Conservation (phyloP, 495 filamentous ascomycete species). For the Alectoria sarmentosa region DNA sequence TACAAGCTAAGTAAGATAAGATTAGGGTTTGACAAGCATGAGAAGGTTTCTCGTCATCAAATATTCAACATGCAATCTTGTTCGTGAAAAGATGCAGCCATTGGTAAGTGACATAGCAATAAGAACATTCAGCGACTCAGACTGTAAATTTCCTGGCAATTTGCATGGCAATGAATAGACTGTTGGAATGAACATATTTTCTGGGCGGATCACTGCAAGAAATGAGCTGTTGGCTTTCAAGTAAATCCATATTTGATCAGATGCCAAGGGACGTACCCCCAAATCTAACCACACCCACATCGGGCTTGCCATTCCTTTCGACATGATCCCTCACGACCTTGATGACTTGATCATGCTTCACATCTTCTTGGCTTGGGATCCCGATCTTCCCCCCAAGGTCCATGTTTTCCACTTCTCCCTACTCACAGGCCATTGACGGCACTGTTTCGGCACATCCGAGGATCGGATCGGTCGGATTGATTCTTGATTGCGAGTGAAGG, state of each 20-base stretch:
- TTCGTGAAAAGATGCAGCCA: too few species aligned
- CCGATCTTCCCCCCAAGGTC: too few species aligned
- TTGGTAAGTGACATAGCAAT: neutral
- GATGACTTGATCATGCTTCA: neutral
- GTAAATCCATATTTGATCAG: neutral
- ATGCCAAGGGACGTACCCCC: neutral
- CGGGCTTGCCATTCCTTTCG: neutral
- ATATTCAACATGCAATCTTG: too few species aligned
- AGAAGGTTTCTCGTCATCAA: too few species aligned
- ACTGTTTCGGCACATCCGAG: too few species aligned
- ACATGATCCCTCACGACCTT: neutral
- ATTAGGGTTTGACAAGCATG: conserved; percentile 1
- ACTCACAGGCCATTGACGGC: too few species aligned
- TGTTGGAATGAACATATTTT: neutral
- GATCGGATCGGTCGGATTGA: too few species aligned
- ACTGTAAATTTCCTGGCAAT: neutral
- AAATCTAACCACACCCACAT: neutral
- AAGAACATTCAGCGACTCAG: neutral
- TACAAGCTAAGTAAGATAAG: conserved; percentile 5
- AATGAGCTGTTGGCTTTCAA: neutral
- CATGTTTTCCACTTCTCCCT: too few species aligned
- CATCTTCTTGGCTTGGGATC: too few species aligned
- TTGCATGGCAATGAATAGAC: neutral
- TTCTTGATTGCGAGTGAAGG: too few species aligned
- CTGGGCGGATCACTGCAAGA: neutral